Percentiles rank a stretch among this genome's conserved stretches.
Conservation (phyloP, 371 early-diverging fungal genomes). For the Apophysomyces elegans region DNA sequence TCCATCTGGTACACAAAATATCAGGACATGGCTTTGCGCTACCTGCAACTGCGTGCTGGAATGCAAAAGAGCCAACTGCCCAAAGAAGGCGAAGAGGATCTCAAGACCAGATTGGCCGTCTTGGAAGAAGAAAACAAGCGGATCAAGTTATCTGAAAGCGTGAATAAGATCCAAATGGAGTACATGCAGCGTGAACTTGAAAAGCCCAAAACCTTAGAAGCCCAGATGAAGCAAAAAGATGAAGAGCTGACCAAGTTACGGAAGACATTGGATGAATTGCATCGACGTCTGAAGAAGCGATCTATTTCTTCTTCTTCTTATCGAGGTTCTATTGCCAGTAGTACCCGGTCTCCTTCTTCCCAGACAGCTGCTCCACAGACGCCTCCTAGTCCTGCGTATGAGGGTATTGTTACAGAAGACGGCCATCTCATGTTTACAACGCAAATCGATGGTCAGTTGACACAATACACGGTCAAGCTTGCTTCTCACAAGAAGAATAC, state of each 20-base stretch:
- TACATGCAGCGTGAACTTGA: conserved; percentile 29
- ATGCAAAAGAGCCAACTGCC: not conserved
- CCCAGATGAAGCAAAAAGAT: not conserved
- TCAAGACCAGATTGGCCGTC: not conserved
- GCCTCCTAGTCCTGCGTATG: not conserved
- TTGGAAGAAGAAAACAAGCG: conserved; percentile 34
- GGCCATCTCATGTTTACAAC: conserved; percentile 47
- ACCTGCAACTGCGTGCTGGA: not conserved
- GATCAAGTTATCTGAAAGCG: conserved; percentile 31
- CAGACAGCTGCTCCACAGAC: not conserved
- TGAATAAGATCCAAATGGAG: conserved; percentile 36
- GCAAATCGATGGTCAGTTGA: conserved; percentile 42
- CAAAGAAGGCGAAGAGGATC: not conserved
- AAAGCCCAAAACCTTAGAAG: not conserved
- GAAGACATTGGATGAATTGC: not conserved
- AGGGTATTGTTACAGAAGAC: conserved; percentile 30
- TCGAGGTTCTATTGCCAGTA: too few relatives aligned
- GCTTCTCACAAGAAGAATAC: conserved; percentile 6
- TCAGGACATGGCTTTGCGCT: not conserved
- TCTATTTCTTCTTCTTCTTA: too few relatives aligned
- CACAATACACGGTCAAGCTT: conserved; percentile 40
- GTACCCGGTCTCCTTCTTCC: not conserved
- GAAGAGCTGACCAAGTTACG: not conserved
- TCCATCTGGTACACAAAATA: not conserved
- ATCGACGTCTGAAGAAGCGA: not conserved